Base-by-base conservation (phyloP, 352 stramenopile species). In the Peronospora destructor region DNA sequence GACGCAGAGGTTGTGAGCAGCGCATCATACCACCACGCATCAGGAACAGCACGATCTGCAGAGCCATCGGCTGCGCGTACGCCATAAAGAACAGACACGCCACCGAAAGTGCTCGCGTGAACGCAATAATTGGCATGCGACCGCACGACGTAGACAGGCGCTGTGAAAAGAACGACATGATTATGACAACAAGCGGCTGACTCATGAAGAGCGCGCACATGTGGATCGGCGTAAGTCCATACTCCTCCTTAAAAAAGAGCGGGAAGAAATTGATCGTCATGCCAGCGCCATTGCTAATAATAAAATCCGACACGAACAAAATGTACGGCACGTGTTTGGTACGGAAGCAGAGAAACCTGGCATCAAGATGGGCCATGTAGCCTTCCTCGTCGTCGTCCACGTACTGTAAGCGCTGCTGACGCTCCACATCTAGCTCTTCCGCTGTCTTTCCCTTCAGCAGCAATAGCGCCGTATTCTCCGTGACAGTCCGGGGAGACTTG, bases 191-290 rank as follows among this genome's bases (percentile, higher is more conserved):
- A 16, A 91, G 56, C 11, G 79, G 79, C 49, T 88, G 79, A 12
- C 61, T 60, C 45, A 85, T 59, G 55, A 87, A 91, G 4, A 91
- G 58, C 26, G 70, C 45, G 26, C 66, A 86, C 21, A 91, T 69
- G 37, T 87, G 72, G 45, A 87, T 87, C 14, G 79, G 79, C 21
- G 79, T 74, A 25, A 91, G 63, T 6, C 67, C 67, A 59, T 91
- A 88, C 47, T 91, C 76, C 25, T 85, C 62, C 58, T 82, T 84
- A 54, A 91, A 91, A 49, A 91, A 91, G 1, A 91, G 56, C 23
- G 79, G 79, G 64, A 91, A 91, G 49, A 91, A 91, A 45, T 85
- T 86, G 59, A 88, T 85, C 0, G 76, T 88, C 79, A 91, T 91
- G 45, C 79, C 79, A 4, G 79, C 79, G 32, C 79, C 79, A 34